A percentile compares a stretch with the other conserved stretches of the same genome.
Evolutionary conservation across 2,329 filamentous ascomycete species (phyloP).

Genomic region (Fusarium sp.): DNA sequence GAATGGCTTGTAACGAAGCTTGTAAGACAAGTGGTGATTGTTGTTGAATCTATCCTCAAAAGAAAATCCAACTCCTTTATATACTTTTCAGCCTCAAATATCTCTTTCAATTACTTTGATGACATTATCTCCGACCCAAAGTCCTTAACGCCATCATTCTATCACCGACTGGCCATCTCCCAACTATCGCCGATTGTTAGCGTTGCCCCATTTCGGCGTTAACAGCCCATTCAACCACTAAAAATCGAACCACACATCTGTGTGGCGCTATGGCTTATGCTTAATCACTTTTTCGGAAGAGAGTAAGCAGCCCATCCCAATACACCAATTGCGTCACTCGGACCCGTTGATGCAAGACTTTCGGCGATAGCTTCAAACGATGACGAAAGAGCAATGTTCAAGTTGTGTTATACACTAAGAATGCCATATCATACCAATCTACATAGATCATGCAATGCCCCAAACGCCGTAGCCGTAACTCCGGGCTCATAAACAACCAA

Average conservation of each 20-base stretch:
- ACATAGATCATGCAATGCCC: slow-evolving; percentile 25
- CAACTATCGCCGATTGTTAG: slow-evolving; percentile 27
- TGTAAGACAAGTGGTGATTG: not conserved
- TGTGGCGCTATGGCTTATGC: not conserved
- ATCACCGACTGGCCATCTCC: not conserved
- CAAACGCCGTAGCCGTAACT: slow-evolving; percentile 37
- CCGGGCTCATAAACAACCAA: slow-evolving; percentile 37
- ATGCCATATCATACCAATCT: slow-evolving; percentile 29
- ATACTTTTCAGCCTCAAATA: not conserved
- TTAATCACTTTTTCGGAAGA: not conserved
- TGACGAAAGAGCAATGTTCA: not conserved
- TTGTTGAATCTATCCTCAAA: not conserved
- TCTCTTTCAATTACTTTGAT: fast-evolving
- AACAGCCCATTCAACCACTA: not conserved
- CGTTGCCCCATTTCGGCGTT: slow-evolving; percentile 17
- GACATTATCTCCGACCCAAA: slow-evolving; percentile 13
- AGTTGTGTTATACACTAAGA: slow-evolving; percentile 27
- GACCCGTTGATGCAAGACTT: fast-evolving
- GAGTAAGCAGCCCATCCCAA: not conserved
- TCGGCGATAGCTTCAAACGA: not conserved
- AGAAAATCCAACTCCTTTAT: not conserved
- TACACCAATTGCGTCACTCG: not conserved
- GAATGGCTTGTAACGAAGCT: not conserved
- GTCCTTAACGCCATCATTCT: not conserved
- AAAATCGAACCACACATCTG: not conserved